A percentile compares a stretch with the other conserved stretches of the same genome.
Conservation (phyloP, 2,329 filamentous ascomycete genomes). For the Trichoderma arundinaceum region DNA sequence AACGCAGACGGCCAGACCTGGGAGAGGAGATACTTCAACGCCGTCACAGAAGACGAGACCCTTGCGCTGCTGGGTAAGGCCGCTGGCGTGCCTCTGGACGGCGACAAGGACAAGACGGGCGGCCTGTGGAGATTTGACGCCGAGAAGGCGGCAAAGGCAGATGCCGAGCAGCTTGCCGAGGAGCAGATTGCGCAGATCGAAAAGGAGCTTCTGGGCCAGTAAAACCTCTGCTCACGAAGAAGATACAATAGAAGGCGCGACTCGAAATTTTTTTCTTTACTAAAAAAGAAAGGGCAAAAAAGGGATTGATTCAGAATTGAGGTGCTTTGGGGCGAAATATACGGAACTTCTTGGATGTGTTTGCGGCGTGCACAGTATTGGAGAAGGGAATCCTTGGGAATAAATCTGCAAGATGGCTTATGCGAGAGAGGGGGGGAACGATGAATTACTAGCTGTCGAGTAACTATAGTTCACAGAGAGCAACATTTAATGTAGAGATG, state of each 20-base stretch:
- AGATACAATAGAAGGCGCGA: constrained; percentile 11
- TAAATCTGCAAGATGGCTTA: not conserved
- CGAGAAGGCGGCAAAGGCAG: constrained; percentile 49
- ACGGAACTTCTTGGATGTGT: constrained; percentile 18
- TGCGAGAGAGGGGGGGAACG: not conserved
- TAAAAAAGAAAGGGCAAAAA: not conserved
- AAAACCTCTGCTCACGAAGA: constrained; percentile 22
- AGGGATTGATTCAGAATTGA: not conserved
- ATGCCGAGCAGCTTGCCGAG: constrained; percentile 46
- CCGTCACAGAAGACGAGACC: constrained; percentile 53
- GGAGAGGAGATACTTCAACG: constrained; percentile 82
- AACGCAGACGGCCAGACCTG: constrained; percentile 75
- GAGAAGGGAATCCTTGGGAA: not conserved
- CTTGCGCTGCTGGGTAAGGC: constrained; percentile 53
- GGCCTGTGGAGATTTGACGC: constrained; percentile 65
- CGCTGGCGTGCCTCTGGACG: constrained; percentile 56
- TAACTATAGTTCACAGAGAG: constrained; percentile 1
- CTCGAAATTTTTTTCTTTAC: not conserved
- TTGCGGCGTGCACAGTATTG: not conserved
- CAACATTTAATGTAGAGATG: constrained; percentile 23
- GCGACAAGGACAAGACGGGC: constrained; percentile 65
- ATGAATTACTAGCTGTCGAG: not conserved
- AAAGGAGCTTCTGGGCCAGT: constrained; percentile 52
- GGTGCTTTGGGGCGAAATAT: constrained; percentile 7
- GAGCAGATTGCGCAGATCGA: constrained; percentile 52